Conservation (phyloP, 345 rosid genomes). For the Euphorbia tirucalli region DNA sequence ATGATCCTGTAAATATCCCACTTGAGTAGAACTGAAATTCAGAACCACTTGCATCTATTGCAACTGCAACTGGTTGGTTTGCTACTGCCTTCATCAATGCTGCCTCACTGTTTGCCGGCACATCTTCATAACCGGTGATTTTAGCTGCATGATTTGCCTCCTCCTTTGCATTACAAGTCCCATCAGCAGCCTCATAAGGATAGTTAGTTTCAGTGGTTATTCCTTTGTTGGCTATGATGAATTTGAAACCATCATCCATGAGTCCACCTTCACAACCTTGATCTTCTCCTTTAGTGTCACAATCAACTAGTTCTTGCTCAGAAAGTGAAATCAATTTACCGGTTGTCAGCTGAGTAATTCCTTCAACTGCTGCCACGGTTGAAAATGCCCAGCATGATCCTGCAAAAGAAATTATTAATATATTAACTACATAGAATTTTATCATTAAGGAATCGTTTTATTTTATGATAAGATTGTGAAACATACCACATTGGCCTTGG, state of each 20-base stretch:
- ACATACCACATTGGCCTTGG: conserved; percentile 22
- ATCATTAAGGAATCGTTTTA: too few relatives aligned
- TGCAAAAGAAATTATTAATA: background rate
- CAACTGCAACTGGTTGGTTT: conserved; percentile 28
- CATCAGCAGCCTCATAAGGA: conserved; percentile 30
- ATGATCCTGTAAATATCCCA: conserved; percentile 27
- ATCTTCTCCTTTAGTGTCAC: conserved; percentile 27
- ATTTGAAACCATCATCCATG: conserved; percentile 40
- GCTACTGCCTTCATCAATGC: conserved; percentile 35
- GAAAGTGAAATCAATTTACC: conserved; percentile 38
- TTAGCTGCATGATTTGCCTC: conserved; percentile 23
- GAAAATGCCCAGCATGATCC: conserved; percentile 61
- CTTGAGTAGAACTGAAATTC: conserved; percentile 36
- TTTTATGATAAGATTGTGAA: background rate
- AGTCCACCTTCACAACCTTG: conserved; percentile 33
- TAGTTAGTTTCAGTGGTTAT: conserved; percentile 28
- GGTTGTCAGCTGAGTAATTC: conserved; percentile 25
- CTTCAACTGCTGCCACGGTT: conserved; percentile 50
- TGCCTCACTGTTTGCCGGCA: conserved; percentile 30
- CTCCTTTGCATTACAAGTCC: conserved; percentile 22
- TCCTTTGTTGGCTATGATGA: conserved; percentile 19
- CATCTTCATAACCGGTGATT: conserved; percentile 14
- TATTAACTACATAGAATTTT: background rate
- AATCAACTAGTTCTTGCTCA: conserved; percentile 47
- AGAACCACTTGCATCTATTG: conserved; percentile 29